phyloP scores from a whole-genome alignment of 257 asterid species.

The Jacaranda mimosifolia region DNA sequence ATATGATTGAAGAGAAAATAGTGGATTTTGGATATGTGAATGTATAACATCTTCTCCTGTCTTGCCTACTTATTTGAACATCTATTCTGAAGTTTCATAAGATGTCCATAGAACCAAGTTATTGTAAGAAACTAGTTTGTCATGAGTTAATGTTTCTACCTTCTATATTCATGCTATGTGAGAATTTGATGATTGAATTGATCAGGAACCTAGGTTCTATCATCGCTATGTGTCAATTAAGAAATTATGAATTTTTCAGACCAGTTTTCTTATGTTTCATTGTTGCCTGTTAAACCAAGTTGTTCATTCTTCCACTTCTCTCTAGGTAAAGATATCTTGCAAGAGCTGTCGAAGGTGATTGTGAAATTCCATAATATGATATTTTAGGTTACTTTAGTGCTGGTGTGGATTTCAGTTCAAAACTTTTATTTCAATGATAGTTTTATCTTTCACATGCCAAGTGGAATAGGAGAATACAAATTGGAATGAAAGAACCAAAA shows the following conservation, averaged over 20 bases:
- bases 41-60: not conserved
- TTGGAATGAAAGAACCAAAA: too few relatives aligned
- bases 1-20: not conserved
- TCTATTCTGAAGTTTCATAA: constrained; percentile 24
- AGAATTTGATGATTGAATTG: not conserved
- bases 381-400: not conserved
- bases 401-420: not conserved
- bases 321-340: not conserved
- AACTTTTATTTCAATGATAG: too few relatives aligned
- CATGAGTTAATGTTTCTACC: not conserved
- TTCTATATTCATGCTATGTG: not conserved
- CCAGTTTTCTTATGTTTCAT: not conserved
- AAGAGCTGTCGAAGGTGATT: not conserved
- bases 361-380: constrained; percentile 7
- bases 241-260: not conserved
- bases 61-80: constrained; percentile 6
- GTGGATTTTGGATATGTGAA: constrained; percentile 8
- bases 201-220: not conserved
- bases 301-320: not conserved
- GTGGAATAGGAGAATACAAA: too few relatives aligned
- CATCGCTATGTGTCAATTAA: not conserved
- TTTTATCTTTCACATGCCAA: too few relatives aligned
- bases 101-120: too few relatives aligned
- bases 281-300: not conserved
- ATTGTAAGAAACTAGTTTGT: not conserved